Base-by-base conservation (phyloP, 192 early-diverging fungal genomes). In the Backusella mclennaniae region DNA sequence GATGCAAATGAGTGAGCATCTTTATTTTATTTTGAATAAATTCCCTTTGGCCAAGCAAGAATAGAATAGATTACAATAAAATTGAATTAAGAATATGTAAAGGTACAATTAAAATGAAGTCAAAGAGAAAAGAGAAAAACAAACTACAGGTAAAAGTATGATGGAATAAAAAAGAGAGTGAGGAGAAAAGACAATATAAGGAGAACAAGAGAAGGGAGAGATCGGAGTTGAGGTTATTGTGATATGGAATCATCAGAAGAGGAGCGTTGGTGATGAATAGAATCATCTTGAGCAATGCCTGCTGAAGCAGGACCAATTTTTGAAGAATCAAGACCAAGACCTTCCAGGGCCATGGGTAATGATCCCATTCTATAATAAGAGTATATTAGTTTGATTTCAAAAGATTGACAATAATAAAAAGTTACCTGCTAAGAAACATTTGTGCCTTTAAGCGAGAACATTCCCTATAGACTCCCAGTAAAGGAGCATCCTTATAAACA, bases 381-480 rank as follows among this genome's bases (percentile, higher is more conserved):
- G 9, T 33, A 41, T 70, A 70, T 19, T 8, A 69, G 15, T 35
- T 33, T 41, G 11, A 69, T 19, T 23, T 36, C 15, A 23, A 19
- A 69, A 36, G 4, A 15, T 39, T 36, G 12, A 26, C 1, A 21
- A 39, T 14, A 12, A 74, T 15, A 23, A 26, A 21, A 26, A 26
- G 26, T 74, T 67, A 75, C 74, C 74, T 75, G 35, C 59, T 44
- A 33, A 75, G 41, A 76, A 96, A 96, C 95, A 98, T 98, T 77
- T 92, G 90, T 26, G 95, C 85, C 59, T 94, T 90, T 71, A 95
- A 84, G n/a, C 89, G 85, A 49, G 94, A 84, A 31, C 92, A 89
- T 75, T 97, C 96, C 31, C 89, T 78, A 81, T 94, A 97, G 29
- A 97, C 70, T 42, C 96, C 93, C 73, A 90, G 88, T 21, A 88